These are phyloP conservation scores for Ceratobasidium papillatum DNA, from an alignment of 1,284 basidiomycete species.

Conservation along the genomic window DNA sequence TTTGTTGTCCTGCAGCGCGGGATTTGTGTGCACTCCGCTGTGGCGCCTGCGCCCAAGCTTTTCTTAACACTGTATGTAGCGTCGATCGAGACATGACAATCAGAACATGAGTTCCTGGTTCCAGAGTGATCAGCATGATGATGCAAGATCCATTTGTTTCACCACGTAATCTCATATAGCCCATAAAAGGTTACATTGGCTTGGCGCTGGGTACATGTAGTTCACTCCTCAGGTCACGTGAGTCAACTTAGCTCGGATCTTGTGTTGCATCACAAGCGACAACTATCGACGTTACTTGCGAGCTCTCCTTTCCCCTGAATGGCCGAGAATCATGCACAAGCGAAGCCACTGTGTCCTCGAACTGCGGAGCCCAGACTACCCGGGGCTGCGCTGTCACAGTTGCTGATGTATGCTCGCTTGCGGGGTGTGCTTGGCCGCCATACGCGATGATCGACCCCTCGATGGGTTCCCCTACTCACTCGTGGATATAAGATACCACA, in stretches of 20 bases:
- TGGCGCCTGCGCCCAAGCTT: conserved; percentile 14
- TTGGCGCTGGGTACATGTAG: no score
- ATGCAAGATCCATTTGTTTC: no score
- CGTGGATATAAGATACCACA: neutral
- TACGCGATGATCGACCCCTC: neutral
- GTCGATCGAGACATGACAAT: conserved; percentile 27
- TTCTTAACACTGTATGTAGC: conserved; percentile 13
- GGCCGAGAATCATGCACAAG: neutral
- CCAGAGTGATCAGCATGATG: no score
- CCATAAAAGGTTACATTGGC: no score
- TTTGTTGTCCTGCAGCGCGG: conserved; percentile 14
- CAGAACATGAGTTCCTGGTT: conserved; percentile 15
- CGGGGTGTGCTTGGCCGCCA: neutral
- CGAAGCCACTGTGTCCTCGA: neutral
- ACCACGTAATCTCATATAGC: no score
- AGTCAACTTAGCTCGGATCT: neutral
- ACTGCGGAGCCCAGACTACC: neutral
- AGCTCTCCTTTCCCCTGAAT: neutral
- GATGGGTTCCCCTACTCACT: neutral
- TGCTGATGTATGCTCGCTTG: neutral
- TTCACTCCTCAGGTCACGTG: neutral
- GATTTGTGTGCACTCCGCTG: neutral
- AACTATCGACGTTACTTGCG: neutral
- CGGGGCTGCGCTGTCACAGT: neutral
- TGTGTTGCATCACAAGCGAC: neutral